Conservation (phyloP, 768 basidiomycete genomes). For the Cyathus striatus region DNA sequence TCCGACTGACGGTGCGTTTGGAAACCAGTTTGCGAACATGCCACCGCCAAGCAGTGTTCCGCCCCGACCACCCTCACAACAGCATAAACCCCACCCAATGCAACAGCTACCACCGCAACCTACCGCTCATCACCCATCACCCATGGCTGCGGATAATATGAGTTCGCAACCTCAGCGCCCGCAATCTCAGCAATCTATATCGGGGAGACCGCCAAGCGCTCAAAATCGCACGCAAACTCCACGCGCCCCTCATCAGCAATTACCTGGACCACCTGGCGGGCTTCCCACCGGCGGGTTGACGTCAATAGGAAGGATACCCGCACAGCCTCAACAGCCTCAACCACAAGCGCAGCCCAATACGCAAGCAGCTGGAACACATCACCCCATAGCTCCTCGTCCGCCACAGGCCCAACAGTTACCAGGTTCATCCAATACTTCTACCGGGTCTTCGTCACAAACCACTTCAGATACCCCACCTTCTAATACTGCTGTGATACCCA, state of each 20-base stretch:
- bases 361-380: constrained; percentile 13
- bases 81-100: constrained; percentile 40
- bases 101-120: constrained; percentile 3
- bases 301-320: too few relatives aligned
- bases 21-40: too few relatives aligned
- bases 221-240: constrained; percentile 44
- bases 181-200: constrained; percentile 51
- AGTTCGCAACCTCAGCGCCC: constrained; percentile 45
- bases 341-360: too few relatives aligned
- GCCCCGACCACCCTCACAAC: constrained; percentile 24
- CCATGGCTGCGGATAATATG: constrained; percentile 36
- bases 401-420: constrained; percentile 20
- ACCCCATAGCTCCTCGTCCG: constrained; percentile 21
- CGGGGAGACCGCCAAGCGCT: constrained; percentile 47
- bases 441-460: constrained; percentile 18
- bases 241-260: constrained; percentile 23
- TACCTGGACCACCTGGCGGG: constrained; percentile 14
- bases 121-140: not conserved
- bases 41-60: too few relatives aligned
- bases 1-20: too few relatives aligned
- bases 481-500: constrained; percentile 9
- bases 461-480: constrained; percentile 13
- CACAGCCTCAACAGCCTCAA: too few relatives aligned
- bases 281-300: too few relatives aligned
- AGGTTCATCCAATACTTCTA: constrained; percentile 8